Evolutionary conservation across 805 yeast species (phyloP), one percentile per base, ranked within the genome.

Genomic region (Candida maesae): DNA sequence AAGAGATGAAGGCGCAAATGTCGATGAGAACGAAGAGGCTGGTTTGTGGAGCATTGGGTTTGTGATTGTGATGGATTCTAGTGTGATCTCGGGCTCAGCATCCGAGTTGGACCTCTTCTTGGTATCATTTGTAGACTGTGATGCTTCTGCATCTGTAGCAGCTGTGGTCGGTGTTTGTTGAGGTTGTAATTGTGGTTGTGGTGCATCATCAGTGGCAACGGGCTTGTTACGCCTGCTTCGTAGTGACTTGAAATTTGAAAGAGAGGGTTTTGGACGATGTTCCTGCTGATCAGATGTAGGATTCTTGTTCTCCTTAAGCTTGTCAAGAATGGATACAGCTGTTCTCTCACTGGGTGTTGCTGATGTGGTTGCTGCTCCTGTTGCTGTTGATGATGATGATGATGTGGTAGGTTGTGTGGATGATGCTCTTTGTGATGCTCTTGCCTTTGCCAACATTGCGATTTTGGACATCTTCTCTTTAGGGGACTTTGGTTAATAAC

Each of bases 271-370:
- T 21, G 7, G 24, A 7, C 6, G 39, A 14, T n/a, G 29, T 15
- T 30, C 29, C 14, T 16, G 10, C n/a, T 14, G 17, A 6, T 27
- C 15, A 6, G 6, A 6, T 33, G 35, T 14, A 6, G 35, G 25
- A 13, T 24, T n/a, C 11, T n/a, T 38, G 26, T 27, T 29, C 39
- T 35, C 37, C n/a, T 44, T 52, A 27, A 56, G 38, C 15, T 32
- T 47, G 28, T 55, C 57, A 18, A 56, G 38, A 9, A 56, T 55
- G 5, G 56, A 46, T 11, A 50, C 39, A 7, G 58, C 52, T 2
- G 45, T 41, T 8, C 27, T 36, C 25, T 19, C 25, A 12, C 27
- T 32, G 27, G 31, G 18, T 11, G 18, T 21, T 15, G 44, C 2
- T 4, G 33, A 5, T 19, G 37, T 8, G 26, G 6, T 29, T 18